Evolutionary conservation across 2,329 filamentous ascomycete genomes (phyloP).

Genomic region (Erysiphe pulchra): DNA sequence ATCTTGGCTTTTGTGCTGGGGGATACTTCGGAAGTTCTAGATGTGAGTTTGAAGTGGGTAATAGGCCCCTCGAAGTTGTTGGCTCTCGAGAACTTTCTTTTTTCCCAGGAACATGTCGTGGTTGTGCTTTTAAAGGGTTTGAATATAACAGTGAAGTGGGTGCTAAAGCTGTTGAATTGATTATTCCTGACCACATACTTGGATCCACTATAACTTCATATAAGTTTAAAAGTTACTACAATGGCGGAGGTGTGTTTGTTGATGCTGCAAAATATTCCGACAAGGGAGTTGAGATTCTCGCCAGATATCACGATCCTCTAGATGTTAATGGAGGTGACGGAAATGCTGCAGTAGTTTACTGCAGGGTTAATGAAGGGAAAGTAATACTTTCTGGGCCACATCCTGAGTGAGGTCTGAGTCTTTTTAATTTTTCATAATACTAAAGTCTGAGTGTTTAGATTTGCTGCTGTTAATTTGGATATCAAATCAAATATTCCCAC

Average conservation of each 20-base stretch:
- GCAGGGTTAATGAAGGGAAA: slow-evolving; percentile 56
- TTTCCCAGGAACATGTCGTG: slow-evolving; percentile 66
- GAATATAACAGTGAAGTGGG: slow-evolving; percentile 73
- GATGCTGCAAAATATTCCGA: slow-evolving; percentile 37
- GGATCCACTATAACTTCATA: slow-evolving; percentile 25
- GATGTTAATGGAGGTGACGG: slow-evolving; percentile 57
- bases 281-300: slow-evolving; percentile 53
- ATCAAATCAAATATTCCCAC: slow-evolving; percentile 37
- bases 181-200: slow-evolving; percentile 35
- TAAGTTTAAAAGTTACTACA: slow-evolving; percentile 60
- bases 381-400: slow-evolving; percentile 69
- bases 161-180: slow-evolving; percentile 44
- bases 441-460: slow-evolving; percentile 24
- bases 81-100: slow-evolving; percentile 68
- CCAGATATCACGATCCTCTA: slow-evolving; percentile 49
- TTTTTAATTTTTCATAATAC: too few species aligned
- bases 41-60: slow-evolving; percentile 83
- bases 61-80: slow-evolving; percentile 57
- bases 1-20: slow-evolving; percentile 80
- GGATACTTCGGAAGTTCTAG: slow-evolving; percentile 64
- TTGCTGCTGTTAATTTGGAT: slow-evolving; percentile 54
- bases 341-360: slow-evolving; percentile 59
- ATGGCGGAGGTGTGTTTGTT: slow-evolving; percentile 84
- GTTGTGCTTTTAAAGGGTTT: slow-evolving; percentile 72
- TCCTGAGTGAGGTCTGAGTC: slow-evolving; percentile 42